Evolutionary conservation across 192 early-diverging fungal species (phyloP).

Genomic region (Phycomyces nitens): DNA sequence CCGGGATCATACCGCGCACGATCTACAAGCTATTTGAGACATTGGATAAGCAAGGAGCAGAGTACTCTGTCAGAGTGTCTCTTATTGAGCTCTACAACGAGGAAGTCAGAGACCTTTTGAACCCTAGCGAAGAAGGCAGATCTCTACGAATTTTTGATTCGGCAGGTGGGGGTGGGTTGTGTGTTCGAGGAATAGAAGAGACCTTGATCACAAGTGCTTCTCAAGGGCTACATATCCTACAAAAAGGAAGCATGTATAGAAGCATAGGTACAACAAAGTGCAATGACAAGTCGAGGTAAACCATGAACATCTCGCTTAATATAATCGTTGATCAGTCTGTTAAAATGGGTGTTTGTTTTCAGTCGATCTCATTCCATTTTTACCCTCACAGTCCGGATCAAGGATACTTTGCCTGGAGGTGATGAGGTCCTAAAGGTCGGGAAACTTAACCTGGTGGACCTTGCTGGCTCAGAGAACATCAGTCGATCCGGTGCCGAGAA

Average conservation of each 20-base stretch:
- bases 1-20: constrained; percentile 90
- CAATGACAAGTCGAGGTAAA: constrained; percentile 81
- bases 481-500: constrained; percentile 85
- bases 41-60: constrained; percentile 62
- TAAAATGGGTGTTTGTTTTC: constrained; percentile 4
- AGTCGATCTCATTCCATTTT: constrained; percentile 95
- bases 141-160: constrained; percentile 56
- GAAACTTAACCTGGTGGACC: constrained; percentile 93
- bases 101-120: constrained; percentile 87
- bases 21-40: constrained; percentile 75
- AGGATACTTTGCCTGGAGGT: constrained; percentile 75
- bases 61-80: constrained; percentile 83
- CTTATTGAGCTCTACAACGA: constrained; percentile 96
- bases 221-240: constrained; percentile 72
- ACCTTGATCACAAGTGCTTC: constrained; percentile 64
- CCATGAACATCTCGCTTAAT: no score
- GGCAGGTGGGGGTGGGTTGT: constrained; percentile 73
- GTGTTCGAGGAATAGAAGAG: constrained; percentile 83
- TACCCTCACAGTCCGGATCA: constrained; percentile 84
- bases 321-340: no score
- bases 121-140: constrained; percentile 43
- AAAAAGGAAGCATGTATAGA: constrained; percentile 69
- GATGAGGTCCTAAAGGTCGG: constrained; percentile 90
- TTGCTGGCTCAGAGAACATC: constrained; percentile 95
- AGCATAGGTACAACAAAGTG: constrained; percentile 82